Conservation (phyloP, 305 asterid genomes). For the Rubia peregrina region DNA sequence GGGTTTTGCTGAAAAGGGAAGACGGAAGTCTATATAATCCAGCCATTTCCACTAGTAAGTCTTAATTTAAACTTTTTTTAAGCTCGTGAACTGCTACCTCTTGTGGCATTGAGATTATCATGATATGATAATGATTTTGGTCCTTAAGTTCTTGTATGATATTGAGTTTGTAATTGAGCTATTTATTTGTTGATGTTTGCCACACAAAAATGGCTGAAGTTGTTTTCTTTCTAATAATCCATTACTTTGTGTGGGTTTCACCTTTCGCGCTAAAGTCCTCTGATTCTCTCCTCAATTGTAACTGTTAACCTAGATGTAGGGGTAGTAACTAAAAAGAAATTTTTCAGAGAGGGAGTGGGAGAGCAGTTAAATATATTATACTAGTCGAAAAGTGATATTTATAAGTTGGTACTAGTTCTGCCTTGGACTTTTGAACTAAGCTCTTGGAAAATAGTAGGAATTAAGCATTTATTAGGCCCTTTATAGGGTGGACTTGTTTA, state of each 20-base stretch:
- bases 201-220: background rate
- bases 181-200: background rate
- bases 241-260: background rate
- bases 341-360: background rate
- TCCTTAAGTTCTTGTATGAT: background rate
- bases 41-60: slow-evolving; percentile 64
- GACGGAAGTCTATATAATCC: slow-evolving; percentile 75
- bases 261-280: background rate
- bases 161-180: background rate
- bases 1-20: slow-evolving; percentile 70
- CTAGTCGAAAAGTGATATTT: background rate
- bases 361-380: background rate
- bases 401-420: background rate
- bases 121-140: background rate
- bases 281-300: background rate
- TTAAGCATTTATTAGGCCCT: background rate
- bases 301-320: background rate
- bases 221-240: background rate
- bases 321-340: background rate
- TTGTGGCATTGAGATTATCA: background rate
- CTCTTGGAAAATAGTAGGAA: background rate
- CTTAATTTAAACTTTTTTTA: background rate
- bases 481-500: background rate
- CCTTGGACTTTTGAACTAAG: background rate
- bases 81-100: too few species aligned